Evolutionary conservation across 106 monocot species (phyloP).

Genomic region (Allium cepa): DNA sequence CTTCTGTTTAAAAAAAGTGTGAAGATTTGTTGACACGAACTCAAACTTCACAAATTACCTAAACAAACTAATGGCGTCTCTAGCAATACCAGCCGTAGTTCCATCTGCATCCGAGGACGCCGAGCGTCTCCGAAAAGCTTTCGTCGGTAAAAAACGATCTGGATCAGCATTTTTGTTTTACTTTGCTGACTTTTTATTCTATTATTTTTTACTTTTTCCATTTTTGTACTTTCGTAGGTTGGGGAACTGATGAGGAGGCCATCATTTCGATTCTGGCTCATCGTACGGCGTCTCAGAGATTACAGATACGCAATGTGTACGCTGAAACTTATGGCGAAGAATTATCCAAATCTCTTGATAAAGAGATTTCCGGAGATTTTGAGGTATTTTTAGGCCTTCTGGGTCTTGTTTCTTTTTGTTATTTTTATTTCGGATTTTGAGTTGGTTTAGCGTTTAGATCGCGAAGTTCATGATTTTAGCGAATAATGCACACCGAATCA

Average conservation of each 20-base stretch:
- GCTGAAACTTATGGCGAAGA: constrained; percentile 52
- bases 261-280: constrained; percentile 77
- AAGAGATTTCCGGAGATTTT: constrained; percentile 78
- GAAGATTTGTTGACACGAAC: no score
- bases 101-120: constrained; percentile 25
- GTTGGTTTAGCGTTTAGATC: background rate
- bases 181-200: background rate
- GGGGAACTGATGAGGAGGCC: constrained; percentile 71
- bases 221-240: constrained; percentile 27
- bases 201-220: background rate
- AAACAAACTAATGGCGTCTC: constrained; percentile 17
- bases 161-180: background rate
- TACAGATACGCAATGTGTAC: constrained; percentile 48
- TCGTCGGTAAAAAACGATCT: constrained; percentile 15
- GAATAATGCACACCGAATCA: background rate
- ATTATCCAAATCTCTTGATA: constrained; percentile 56
- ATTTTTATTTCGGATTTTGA: background rate
- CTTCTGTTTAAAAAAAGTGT: no score
- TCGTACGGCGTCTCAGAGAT: constrained; percentile 52
- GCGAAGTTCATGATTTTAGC: background rate
- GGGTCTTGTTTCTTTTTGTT: background rate
- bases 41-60: no score
- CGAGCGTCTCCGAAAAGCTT: constrained; percentile 29
- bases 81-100: constrained; percentile 10
- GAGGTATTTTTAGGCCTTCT: constrained; percentile 36